phyloP scores from a whole-genome alignment of 805 yeast species.

The Candida easanensis region DNA sequence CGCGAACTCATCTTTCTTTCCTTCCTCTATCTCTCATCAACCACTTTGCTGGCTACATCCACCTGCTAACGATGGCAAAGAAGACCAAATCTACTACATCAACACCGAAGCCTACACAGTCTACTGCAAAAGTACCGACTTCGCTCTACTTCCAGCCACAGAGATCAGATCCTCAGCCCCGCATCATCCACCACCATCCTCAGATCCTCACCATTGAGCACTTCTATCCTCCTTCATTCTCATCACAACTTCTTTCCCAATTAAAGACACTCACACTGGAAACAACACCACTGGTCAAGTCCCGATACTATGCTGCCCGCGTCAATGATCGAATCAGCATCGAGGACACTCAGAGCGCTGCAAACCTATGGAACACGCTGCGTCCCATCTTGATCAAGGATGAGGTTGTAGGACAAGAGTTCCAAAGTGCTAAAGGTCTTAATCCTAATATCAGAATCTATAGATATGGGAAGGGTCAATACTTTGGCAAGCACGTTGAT shows the following conservation, averaged over 20 bases:
- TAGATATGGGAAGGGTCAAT: constrained; percentile 54
- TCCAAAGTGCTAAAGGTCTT: constrained; percentile 42
- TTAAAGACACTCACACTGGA: constrained; percentile 28
- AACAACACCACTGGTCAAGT: constrained; percentile 47
- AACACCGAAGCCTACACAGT: background rate
- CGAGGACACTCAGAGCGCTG: constrained; percentile 37
- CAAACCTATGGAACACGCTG: constrained; percentile 43
- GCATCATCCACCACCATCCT: constrained; percentile 8
- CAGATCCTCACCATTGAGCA: constrained; percentile 22
- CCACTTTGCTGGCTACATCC: no score
- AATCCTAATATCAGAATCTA: constrained; percentile 57
- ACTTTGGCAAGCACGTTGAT: constrained; percentile 60
- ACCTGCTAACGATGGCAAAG: constrained; percentile 8
- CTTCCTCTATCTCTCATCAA: no score
- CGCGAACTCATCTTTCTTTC: no score
- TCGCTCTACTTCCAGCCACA: constrained; percentile 2
- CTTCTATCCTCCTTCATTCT: constrained; percentile 16
- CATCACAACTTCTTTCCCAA: constrained; percentile 8
- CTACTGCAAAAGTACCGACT: constrained; percentile 7
- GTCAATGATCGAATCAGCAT: constrained; percentile 49
- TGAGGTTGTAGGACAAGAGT: constrained; percentile 31
- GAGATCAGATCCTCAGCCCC: constrained; percentile 1
- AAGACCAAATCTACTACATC: background rate
- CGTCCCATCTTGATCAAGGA: constrained; percentile 30
- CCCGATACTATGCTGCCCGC: constrained; percentile 54